A percentile compares a stretch with the other conserved stretches of the same genome.
Evolutionary conservation across 2,329 filamentous ascomycete genomes (phyloP).

Genomic region (Xylariaceae sp.): DNA sequence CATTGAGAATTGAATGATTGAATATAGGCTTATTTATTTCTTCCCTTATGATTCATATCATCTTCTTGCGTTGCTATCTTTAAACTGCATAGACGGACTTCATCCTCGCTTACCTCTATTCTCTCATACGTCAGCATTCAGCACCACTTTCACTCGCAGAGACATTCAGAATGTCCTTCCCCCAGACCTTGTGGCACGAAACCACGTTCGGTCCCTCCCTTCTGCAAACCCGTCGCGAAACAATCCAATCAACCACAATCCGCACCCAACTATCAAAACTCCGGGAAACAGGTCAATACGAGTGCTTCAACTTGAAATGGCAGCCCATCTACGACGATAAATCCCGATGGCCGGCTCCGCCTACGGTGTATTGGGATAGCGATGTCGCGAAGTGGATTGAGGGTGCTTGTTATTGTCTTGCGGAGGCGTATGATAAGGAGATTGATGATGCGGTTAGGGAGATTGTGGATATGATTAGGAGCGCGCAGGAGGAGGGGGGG

Average conservation of each 20-base stretch:
- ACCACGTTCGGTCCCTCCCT: slow-evolving; percentile 37
- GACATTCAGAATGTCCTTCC: slow-evolving; percentile 47
- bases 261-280: slow-evolving; percentile 52
- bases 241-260: slow-evolving; percentile 39
- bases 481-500: slow-evolving; percentile 57
- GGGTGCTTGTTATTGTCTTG: slow-evolving; percentile 56
- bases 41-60: too few relatives aligned
- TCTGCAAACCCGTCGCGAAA: slow-evolving; percentile 34
- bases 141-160: too few relatives aligned
- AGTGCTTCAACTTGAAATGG: slow-evolving; percentile 58
- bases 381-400: slow-evolving; percentile 60
- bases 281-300: slow-evolving; percentile 53
- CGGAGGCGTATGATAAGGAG: slow-evolving; percentile 39
- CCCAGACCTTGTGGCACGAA: slow-evolving; percentile 36
- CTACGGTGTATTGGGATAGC: slow-evolving; percentile 60
- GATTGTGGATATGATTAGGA: slow-evolving; percentile 55
- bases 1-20: too few relatives aligned
- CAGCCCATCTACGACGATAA: slow-evolving; percentile 51
- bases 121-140: too few relatives aligned
- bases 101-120: too few relatives aligned
- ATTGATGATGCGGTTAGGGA: slow-evolving; percentile 52
- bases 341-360: slow-evolving; percentile 55
- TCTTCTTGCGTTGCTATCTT: too few relatives aligned
- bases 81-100: too few relatives aligned
- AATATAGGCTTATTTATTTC: too few relatives aligned